Conservation (phyloP, 2,329 filamentous ascomycete species). For the Penicillium frequentans region DNA sequence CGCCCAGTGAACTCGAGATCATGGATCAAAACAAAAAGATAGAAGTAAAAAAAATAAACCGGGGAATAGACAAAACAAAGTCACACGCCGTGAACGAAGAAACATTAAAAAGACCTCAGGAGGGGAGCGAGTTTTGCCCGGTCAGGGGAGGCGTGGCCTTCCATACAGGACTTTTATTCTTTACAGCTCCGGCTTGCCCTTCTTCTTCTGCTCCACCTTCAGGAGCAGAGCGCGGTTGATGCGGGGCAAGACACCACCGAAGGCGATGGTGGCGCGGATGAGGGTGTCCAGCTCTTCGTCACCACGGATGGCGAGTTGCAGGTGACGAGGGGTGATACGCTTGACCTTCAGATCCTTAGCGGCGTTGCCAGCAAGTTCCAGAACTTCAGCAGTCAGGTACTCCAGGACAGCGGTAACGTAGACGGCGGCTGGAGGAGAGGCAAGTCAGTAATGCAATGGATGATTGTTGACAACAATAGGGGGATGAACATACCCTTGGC, state of each 20-base stretch:
- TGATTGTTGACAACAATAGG: neutral
- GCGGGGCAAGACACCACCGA: constrained; percentile 95
- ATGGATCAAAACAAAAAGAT: constrained; percentile 17
- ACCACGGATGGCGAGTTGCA: constrained; percentile 96
- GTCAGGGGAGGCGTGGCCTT: constrained; percentile 5
- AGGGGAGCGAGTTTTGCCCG: constrained; percentile 1
- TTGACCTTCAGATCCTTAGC: constrained; percentile 99
- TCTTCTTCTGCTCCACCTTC: constrained; percentile 98
- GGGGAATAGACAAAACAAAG: constrained; percentile 29
- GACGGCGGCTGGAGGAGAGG: constrained; percentile 67
- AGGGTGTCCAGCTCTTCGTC: constrained; percentile 98
- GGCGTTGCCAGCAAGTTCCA: constrained; percentile 96
- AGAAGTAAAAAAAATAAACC: constrained; percentile 17
- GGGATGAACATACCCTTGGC: constrained; percentile 64
- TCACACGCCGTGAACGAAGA: constrained; percentile 27
- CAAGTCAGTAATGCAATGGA: constrained; percentile 14
- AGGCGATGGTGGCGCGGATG: constrained; percentile 96
- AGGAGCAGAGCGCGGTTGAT: constrained; percentile 96
- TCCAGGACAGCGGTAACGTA: constrained; percentile 98
- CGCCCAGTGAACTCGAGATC: constrained; percentile 36
- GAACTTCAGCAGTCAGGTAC: constrained; percentile 95
- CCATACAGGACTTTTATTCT: neutral
- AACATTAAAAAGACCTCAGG: constrained; percentile 4
- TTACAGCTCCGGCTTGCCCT: constrained; percentile 58
- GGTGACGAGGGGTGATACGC: constrained; percentile 96